Percentiles rank a stretch among this genome's conserved stretches.
phyloP scores from a whole-genome alignment of 73 alveolate species.

The Paramecium octaurelia region DNA sequence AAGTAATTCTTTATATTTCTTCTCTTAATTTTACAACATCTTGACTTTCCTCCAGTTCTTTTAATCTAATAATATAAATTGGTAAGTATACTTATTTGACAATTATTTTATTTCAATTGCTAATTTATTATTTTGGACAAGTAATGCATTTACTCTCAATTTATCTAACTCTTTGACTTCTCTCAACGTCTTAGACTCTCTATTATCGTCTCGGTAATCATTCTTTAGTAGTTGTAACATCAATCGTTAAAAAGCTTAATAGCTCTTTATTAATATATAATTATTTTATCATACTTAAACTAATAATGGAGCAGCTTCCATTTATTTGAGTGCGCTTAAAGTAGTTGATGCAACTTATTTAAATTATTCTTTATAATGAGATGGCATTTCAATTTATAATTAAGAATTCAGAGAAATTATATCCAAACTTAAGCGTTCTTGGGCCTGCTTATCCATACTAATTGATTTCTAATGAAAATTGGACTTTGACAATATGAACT shows the following conservation, averaged over 20 bases:
- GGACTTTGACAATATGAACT: neutral
- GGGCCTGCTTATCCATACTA: neutral
- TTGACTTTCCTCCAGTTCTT: neutral
- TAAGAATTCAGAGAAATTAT: neutral
- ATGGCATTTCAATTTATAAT: neutral
- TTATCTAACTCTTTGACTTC: neutral
- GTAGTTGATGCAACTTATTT: neutral
- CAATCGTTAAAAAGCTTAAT: neutral
- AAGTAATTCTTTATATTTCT: neutral
- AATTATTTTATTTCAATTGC: neutral
- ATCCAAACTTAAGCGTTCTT: neutral
- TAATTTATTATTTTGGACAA: neutral
- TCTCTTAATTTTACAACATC: neutral
- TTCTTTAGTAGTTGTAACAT: neutral
- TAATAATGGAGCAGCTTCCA: neutral
- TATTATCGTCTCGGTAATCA: neutral
- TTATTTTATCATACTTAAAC: neutral
- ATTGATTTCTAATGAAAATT: neutral
- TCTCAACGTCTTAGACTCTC: neutral
- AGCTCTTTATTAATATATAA: neutral
- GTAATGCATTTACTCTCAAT: neutral
- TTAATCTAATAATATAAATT: neutral
- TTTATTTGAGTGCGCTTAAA: neutral
- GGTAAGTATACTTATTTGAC: neutral
- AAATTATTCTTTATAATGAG: neutral